A percentile compares a stretch with the other conserved stretches of the same genome.
These are phyloP conservation scores for Pharus latifolius DNA, from an alignment of 176 grass and related monocot species.

Conservation along the genomic window DNA sequence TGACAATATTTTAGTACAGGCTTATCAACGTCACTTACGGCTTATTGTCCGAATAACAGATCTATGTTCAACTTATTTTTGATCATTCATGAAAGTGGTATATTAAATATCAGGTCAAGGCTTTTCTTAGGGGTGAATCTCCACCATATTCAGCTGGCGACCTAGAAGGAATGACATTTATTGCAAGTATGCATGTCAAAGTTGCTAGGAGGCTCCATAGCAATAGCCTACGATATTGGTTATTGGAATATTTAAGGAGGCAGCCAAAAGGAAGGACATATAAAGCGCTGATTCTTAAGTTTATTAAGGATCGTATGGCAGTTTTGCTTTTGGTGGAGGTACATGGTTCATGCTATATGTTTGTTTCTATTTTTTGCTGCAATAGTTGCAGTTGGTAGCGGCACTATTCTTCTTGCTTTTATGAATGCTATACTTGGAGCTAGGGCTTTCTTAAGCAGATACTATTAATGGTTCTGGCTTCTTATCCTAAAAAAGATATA, in stretches of 20 bases:
- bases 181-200: constrained; percentile 80
- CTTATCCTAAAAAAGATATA: too few relatives aligned
- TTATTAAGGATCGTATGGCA: constrained; percentile 67
- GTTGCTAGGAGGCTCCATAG: constrained; percentile 63
- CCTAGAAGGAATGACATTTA: constrained; percentile 67
- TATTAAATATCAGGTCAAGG: constrained; percentile 58
- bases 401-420: not conserved
- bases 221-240: constrained; percentile 77
- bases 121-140: constrained; percentile 76
- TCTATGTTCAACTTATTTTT: not conserved
- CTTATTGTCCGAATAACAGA: constrained; percentile 1
- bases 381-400: not conserved
- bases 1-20: not conserved
- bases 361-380: constrained; percentile 8
- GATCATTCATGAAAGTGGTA: not conserved
- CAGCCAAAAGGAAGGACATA: constrained; percentile 57
- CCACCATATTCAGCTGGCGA: constrained; percentile 73
- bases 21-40: not conserved
- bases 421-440: not conserved
- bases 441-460: not conserved
- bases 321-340: constrained; percentile 76
- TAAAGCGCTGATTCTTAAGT: constrained; percentile 64
- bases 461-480: not conserved
- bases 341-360: not conserved
- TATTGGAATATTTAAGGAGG: constrained; percentile 83